Base-by-base conservation (phyloP, 2,329 filamentous ascomycete species). In the Colletotrichum sp. region DNA sequence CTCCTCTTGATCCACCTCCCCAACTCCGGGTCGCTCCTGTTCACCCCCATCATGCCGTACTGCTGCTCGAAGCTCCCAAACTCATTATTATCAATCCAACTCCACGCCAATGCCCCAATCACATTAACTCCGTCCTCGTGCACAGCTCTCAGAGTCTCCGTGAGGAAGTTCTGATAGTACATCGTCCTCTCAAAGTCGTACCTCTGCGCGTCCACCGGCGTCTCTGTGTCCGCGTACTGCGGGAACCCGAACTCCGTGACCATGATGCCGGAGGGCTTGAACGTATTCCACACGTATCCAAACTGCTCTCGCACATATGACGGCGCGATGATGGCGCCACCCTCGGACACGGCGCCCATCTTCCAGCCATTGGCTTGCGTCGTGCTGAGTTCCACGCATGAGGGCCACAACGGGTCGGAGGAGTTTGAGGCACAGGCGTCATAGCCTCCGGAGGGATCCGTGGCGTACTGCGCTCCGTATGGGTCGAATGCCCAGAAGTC, bases 241-340 rank as follows among this genome's bases (percentile, higher is more conserved):
- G 90, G 89, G 79, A 91, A 92, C 0, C 91, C 91, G 77, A 92
- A 92, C 79, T 93, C 91, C 8, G 87, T 86, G 7, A 92, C 82
- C 26, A 85, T 83, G 9, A 90, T 60, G 3, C 69, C 83, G 0
- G 89, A 88, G 0, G 82, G 80, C 36, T 83, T 86, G 85, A 89
- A 93, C 0, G 89, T 92, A 81, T 92, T 92, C 85, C 88, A 91
- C 3, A 93, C 82, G 79, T 92, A 93, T 77, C 85, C 88, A 6
- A 92, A 84, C 77, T 90, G 89, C 69, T 85, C 86, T 68, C 90
- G 87, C n/a, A 93, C 86, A 78, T 91, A 92, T 3, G 85, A 86
- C 0, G 91, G 91, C 0, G 91, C 89, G 39, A 89, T 88, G 81
- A 92, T 92, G n/a, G 90, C 87, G 79, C 92, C 91, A 3, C 85